Evolutionary conservation across 2,329 filamentous ascomycete species (phyloP).

Genomic region (Scytalidium sp.): DNA sequence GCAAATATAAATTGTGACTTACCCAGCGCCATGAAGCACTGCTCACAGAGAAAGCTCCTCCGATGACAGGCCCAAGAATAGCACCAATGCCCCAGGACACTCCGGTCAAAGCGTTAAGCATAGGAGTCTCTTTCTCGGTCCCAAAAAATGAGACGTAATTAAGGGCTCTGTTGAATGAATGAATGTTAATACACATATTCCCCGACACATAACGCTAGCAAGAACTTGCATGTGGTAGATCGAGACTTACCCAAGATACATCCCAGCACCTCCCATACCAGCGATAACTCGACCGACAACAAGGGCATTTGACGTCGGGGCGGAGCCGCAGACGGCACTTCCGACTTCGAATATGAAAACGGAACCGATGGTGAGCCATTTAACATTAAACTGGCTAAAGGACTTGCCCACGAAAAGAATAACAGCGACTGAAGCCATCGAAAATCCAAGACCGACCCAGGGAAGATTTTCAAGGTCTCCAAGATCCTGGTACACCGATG

Average conservation of each 20-base stretch:
- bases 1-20: conserved; percentile 10
- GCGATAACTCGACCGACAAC: conserved; percentile 42
- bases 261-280: conserved; percentile 38
- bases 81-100: conserved; percentile 15
- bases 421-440: conserved; percentile 16
- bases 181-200: neutral
- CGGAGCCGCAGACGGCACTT: conserved; percentile 25
- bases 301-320: conserved; percentile 33
- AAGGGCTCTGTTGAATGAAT: conserved; percentile 6
- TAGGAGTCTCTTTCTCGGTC: conserved; percentile 6
- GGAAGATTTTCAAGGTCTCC: conserved; percentile 23
- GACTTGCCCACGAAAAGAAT: conserved; percentile 26
- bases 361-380: conserved; percentile 17
- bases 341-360: conserved; percentile 21
- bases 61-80: conserved; percentile 20
- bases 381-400: conserved; percentile 20
- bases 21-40: conserved; percentile 29
- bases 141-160: conserved; percentile 15
- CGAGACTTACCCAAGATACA: conserved; percentile 33
- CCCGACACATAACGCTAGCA: neutral
- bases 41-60: conserved; percentile 26
- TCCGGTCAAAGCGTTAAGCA: conserved; percentile 14
- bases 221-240: neutral
- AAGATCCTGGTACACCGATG: conserved; percentile 21
- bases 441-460: conserved; percentile 30